These are phyloP conservation scores for Trichophyton simii DNA, from an alignment of 2,329 filamentous ascomycete species.

Conservation along the genomic window DNA sequence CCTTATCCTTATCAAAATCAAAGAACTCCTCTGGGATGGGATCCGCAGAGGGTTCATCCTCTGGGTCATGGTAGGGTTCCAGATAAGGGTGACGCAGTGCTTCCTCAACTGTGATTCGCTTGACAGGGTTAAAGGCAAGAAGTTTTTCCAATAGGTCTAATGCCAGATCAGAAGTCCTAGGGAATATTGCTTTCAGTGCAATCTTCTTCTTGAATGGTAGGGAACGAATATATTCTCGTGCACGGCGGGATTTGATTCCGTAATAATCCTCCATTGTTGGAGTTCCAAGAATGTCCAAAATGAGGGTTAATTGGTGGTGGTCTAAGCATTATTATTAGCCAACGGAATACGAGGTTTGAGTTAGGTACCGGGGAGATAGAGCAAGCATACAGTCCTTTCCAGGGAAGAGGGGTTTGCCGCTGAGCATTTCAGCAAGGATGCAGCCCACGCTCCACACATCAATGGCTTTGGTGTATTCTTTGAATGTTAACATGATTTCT, in stretches of 20 bases:
- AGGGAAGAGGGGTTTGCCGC: conserved; percentile 93
- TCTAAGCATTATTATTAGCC: conserved; percentile 40
- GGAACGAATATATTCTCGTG: conserved; percentile 94
- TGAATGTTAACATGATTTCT: conserved; percentile 99
- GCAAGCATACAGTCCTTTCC: conserved; percentile 81
- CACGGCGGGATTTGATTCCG: conserved; percentile 95
- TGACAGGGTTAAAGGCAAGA: conserved; percentile 93
- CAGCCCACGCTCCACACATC: conserved; percentile 99
- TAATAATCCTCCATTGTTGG: conserved; percentile 99
- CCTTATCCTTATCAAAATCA: conserved; percentile 99
- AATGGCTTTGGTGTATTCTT: conserved; percentile 99
- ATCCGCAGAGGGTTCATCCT: conserved; percentile 91
- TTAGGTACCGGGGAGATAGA: conserved; percentile 7
- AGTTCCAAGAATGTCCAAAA: conserved; percentile 91
- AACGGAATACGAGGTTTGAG: neutral
- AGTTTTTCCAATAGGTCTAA: conserved; percentile 91
- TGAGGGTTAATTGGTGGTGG: conserved; percentile 94
- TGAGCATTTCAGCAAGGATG: conserved; percentile 96
- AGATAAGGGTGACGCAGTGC: conserved; percentile 95
- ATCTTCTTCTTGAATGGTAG: conserved; percentile 99
- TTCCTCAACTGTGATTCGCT: conserved; percentile 96
- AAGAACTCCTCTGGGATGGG: conserved; percentile 99
- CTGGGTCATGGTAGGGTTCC: conserved; percentile 96
- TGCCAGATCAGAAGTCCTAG: conserved; percentile 95
- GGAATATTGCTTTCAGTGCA: conserved; percentile 90